These are phyloP conservation scores for Metschnikowia dekortorum DNA, from an alignment of 805 yeast species.

Conservation along the genomic window DNA sequence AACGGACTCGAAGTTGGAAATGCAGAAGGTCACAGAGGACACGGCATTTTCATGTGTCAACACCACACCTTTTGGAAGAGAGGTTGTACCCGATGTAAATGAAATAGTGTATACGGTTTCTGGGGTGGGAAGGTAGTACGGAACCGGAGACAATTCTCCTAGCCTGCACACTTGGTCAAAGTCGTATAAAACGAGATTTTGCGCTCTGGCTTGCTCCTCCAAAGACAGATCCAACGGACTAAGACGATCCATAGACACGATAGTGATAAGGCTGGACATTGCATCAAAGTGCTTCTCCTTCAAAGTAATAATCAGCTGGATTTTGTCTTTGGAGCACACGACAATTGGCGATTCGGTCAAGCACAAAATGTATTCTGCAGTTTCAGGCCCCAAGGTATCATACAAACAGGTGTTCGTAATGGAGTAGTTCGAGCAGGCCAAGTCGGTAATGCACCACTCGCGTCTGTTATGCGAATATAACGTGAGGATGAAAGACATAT, in stretches of 20 bases:
- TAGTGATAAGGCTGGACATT: slow-evolving; percentile 42
- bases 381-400: slow-evolving; percentile 36
- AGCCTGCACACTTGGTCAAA: slow-evolving; percentile 28
- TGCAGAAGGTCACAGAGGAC: slow-evolving; percentile 10
- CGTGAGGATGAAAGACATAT: slow-evolving; percentile 30
- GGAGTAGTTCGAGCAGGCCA: slow-evolving; percentile 29
- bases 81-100: slow-evolving; percentile 59
- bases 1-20: slow-evolving; percentile 2
- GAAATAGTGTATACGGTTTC: slow-evolving; percentile 38
- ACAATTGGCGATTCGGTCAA: slow-evolving; percentile 23
- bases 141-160: slow-evolving; percentile 36
- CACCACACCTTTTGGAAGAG: slow-evolving; percentile 70
- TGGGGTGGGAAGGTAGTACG: slow-evolving; percentile 26
- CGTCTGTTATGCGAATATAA: slow-evolving; percentile 31
- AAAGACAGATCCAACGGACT: slow-evolving; percentile 10
- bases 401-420: slow-evolving; percentile 38
- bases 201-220: slow-evolving; percentile 12
- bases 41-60: slow-evolving; percentile 24
- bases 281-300: slow-evolving; percentile 28
- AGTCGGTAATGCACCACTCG: slow-evolving; percentile 37
- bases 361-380: slow-evolving; percentile 31
- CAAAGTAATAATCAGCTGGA: slow-evolving; percentile 44
- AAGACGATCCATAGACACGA: slow-evolving; percentile 50
- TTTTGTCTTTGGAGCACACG: slow-evolving; percentile 45
- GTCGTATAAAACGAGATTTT: slow-evolving; percentile 22